These are phyloP conservation scores for Lolium rigidum DNA, from an alignment of 176 grass and related monocot species.

Conservation along the genomic window DNA sequence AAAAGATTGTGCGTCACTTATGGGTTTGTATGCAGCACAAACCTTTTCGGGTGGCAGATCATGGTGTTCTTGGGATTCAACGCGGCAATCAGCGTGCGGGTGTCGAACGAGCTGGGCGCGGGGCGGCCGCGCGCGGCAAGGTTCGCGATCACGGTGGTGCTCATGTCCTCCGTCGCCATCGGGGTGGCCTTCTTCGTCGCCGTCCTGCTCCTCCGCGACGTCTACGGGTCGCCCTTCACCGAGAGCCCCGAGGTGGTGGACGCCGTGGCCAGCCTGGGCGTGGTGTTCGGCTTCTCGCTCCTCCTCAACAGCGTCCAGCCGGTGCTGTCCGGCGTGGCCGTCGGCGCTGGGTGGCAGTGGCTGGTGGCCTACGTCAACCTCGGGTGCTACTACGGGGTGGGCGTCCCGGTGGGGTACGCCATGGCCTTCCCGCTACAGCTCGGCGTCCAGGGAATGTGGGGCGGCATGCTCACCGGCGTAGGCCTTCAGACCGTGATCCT, in stretches of 20 bases:
- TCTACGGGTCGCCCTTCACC: slow-evolving; percentile 83
- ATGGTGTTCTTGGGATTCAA: slow-evolving; percentile 98
- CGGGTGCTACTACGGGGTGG: slow-evolving; percentile 79
- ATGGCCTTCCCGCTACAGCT: slow-evolving; percentile 58
- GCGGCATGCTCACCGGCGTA: slow-evolving; percentile 81
- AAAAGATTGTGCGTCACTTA: background rate
- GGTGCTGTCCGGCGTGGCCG: slow-evolving; percentile 86
- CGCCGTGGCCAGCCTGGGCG: slow-evolving; percentile 63
- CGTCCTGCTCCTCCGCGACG: slow-evolving; percentile 60
- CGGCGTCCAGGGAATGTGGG: slow-evolving; percentile 94
- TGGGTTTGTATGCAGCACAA: slow-evolving; percentile 48
- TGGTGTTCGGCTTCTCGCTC: slow-evolving; percentile 77
- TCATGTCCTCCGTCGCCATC: slow-evolving; percentile 65
- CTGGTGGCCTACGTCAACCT: slow-evolving; percentile 82
- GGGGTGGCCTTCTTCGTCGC: slow-evolving; percentile 59
- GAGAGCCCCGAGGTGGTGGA: slow-evolving; percentile 69
- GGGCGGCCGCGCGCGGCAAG: slow-evolving; percentile 64
- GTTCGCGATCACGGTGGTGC: slow-evolving; percentile 76
- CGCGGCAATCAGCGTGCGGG: slow-evolving; percentile 89
- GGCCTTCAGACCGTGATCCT: slow-evolving; percentile 77
- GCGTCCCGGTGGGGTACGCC: slow-evolving; percentile 68
- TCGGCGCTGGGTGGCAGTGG: slow-evolving; percentile 94
- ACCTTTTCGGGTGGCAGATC: slow-evolving; percentile 81
- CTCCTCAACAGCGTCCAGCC: slow-evolving; percentile 90
- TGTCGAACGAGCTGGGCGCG: slow-evolving; percentile 90